Percentiles rank a stretch among this genome's conserved stretches.
Evolutionary conservation across 1,139 yeast species (phyloP).

Genomic region (Wickerhamiella pararugosa): DNA sequence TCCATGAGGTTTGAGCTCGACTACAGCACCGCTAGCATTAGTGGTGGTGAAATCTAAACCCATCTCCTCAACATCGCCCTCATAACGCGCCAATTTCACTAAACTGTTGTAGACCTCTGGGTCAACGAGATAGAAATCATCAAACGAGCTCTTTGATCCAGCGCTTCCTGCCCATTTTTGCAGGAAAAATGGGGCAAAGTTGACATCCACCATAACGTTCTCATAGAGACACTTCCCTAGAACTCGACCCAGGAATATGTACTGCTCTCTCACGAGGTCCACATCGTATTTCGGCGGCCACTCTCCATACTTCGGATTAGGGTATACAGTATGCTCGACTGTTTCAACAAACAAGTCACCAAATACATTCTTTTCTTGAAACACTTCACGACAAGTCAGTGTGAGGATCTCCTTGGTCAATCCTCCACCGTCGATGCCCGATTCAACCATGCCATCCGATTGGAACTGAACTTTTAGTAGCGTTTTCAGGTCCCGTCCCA

Average conservation of each 20-base stretch:
- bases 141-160: slow-evolving; percentile 43
- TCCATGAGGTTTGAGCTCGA: slow-evolving; percentile 54
- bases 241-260: slow-evolving; percentile 56
- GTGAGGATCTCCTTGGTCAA: slow-evolving; percentile 82
- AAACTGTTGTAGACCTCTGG: slow-evolving; percentile 49
- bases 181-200: slow-evolving; percentile 77
- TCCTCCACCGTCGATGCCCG: slow-evolving; percentile 97
- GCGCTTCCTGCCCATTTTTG: slow-evolving; percentile 45
- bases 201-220: slow-evolving; percentile 61
- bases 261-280: slow-evolving; percentile 3
- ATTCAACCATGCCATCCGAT: slow-evolving; percentile 63
- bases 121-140: slow-evolving; percentile 65
- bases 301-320: slow-evolving; percentile 44
- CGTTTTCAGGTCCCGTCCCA: slow-evolving; percentile 40
- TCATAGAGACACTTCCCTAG: slow-evolving; percentile 89
- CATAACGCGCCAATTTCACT: slow-evolving; percentile 44
- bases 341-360: slow-evolving; percentile 36
- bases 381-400: slow-evolving; percentile 55
- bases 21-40: slow-evolving; percentile 27
- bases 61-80: slow-evolving; percentile 42
- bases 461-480: slow-evolving; percentile 49
- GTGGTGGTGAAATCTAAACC: slow-evolving; percentile 49
- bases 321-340: slow-evolving; percentile 50
- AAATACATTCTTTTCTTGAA: slow-evolving; percentile 26
- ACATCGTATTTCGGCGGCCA: neutral